Conservation (phyloP, 2,329 filamentous ascomycete genomes). For the Huntiella savannae region DNA sequence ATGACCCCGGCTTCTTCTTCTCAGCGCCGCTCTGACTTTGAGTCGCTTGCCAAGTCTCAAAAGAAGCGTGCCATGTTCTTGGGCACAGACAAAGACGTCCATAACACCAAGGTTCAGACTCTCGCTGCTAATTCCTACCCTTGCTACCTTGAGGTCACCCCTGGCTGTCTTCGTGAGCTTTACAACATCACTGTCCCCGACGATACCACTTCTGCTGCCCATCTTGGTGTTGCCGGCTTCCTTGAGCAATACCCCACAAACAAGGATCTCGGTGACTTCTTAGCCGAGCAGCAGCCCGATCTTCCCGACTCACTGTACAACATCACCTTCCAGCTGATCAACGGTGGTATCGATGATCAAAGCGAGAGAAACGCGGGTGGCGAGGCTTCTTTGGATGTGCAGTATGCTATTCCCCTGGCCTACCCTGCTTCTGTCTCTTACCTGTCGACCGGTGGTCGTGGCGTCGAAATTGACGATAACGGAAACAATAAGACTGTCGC, state of each 20-base stretch:
- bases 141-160: conserved; percentile 19
- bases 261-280: conserved; percentile 23
- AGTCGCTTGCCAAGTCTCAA: conserved; percentile 13
- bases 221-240: conserved; percentile 30
- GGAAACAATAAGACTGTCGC: conserved; percentile 19
- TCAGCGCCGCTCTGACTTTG: conserved; percentile 14
- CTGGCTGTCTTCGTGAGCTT: conserved; percentile 24
- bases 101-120: conserved; percentile 3
- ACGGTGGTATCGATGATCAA: conserved; percentile 27
- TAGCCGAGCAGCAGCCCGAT: conserved; percentile 19
- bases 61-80: conserved; percentile 9
- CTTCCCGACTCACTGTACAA: conserved; percentile 21
- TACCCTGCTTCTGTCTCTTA: conserved; percentile 27
- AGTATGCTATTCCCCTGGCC: conserved; percentile 28
- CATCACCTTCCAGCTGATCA: conserved; percentile 23
- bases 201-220: conserved; percentile 13
- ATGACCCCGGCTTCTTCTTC: conserved; percentile 20
- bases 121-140: conserved; percentile 11
- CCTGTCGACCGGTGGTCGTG: conserved; percentile 27
- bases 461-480: conserved; percentile 21
- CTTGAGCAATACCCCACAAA: conserved; percentile 29
- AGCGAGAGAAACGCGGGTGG: conserved; percentile 19
- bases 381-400: conserved; percentile 29
- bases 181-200: conserved; percentile 26
- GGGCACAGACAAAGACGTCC: conserved; percentile 13